Percentiles rank a stretch among this genome's conserved stretches.
These are phyloP conservation scores for Boletales sp. DNA, from an alignment of 768 basidiomycete species.

Conservation along the genomic window DNA sequence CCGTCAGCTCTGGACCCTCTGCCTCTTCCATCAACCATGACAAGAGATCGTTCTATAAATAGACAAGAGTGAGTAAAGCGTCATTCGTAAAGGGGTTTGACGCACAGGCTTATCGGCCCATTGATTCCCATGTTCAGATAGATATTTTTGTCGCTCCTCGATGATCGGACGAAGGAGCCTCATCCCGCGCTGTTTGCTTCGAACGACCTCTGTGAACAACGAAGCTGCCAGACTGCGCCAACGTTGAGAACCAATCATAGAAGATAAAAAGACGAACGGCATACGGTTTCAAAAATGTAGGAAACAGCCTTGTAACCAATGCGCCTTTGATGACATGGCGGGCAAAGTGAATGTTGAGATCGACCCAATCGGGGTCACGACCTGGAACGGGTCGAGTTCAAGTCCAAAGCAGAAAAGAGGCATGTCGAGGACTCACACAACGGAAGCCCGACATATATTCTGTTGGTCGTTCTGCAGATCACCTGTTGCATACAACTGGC, in stretches of 20 bases:
- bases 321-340: conserved; percentile 23
- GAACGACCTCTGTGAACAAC: conserved; percentile 8
- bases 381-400: conserved; percentile 23
- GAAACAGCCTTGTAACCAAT: conserved; percentile 27
- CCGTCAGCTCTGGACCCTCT: conserved; percentile 10
- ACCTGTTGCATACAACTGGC: conserved; percentile 30
- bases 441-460: conserved; percentile 47
- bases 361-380: conserved; percentile 34
- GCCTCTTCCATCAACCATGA: conserved; percentile 30
- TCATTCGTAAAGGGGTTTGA: not conserved
- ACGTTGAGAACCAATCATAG: not conserved
- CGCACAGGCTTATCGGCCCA: conserved; percentile 33
- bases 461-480: conserved; percentile 40
- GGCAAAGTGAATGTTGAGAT: conserved; percentile 29
- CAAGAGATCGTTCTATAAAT: conserved; percentile 28
- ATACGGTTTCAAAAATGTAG: conserved; percentile 32
- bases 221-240: conserved; percentile 14
- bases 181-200: conserved; percentile 5
- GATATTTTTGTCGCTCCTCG: conserved; percentile 21
- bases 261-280: not conserved
- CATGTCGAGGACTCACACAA: conserved; percentile 30
- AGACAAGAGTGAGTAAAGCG: not conserved
- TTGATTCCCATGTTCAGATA: conserved; percentile 19
- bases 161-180: conserved; percentile 25
- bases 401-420: not conserved